A percentile compares a stretch with the other conserved stretches of the same genome.
These are phyloP conservation scores for Limnanthes douglasii DNA, from an alignment of 345 rosid genomes.

Conservation along the genomic window DNA sequence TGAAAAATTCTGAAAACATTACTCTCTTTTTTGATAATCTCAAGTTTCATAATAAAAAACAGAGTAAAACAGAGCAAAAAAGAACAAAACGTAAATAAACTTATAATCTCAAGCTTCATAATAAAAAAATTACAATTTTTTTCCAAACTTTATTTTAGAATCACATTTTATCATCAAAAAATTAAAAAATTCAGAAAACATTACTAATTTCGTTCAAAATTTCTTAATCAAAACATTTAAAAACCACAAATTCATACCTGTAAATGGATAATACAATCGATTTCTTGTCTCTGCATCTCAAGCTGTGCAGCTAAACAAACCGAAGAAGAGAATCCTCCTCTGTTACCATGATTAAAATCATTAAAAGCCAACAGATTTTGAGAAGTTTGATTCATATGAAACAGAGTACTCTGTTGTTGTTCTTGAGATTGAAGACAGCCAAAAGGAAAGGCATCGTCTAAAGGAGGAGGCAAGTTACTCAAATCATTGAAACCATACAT, in stretches of 20 bases:
- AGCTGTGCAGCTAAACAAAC: conserved; percentile 14
- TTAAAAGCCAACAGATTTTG: conserved; percentile 3
- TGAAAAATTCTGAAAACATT: no score
- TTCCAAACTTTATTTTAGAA: no score
- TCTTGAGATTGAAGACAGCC: conserved; percentile 11
- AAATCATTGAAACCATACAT: conserved; percentile 21
- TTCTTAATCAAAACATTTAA: no score
- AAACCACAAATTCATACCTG: no score
- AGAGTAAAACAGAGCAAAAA: no score
- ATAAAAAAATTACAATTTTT: no score
- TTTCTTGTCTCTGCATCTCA: conserved; percentile 23
- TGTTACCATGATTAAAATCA: no score
- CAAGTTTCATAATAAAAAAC: no score
- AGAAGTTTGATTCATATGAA: neutral
- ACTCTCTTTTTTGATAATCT: no score
- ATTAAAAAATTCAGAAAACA: neutral
- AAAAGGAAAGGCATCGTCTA: conserved; percentile 7
- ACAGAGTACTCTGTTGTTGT: conserved; percentile 4
- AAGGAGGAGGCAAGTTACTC: conserved; percentile 9
- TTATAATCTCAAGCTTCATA: no score
- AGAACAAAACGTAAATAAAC: no score
- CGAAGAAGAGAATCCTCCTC: conserved; percentile 1
- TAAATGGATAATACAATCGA: conserved; percentile 18
- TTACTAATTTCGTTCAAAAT: neutral
- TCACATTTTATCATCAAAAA: no score